Evolutionary conservation across 2,329 filamentous ascomycete species (phyloP).

Genomic region (Ilyonectria mors-panacis): DNA sequence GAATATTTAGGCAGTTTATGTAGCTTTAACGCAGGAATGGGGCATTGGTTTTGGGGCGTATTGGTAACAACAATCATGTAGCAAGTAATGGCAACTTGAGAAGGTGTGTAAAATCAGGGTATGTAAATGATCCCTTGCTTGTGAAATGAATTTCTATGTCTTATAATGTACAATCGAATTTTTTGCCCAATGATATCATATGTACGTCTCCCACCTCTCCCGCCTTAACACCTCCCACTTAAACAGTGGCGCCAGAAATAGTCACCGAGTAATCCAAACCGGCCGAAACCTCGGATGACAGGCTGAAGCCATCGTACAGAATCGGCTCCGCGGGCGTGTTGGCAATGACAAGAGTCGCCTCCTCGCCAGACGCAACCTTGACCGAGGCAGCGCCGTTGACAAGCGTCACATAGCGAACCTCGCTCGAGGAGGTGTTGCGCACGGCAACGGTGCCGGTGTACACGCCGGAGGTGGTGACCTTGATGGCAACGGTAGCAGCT

Average conservation of each 20-base stretch:
- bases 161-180: not conserved
- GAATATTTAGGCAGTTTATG: not conserved
- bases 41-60: no score
- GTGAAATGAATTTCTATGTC: not conserved
- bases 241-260: conserved; percentile 50
- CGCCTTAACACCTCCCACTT: not conserved
- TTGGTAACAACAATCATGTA: no score
- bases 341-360: conserved; percentile 62
- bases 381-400: conserved; percentile 54
- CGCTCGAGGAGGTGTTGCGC: conserved; percentile 43
- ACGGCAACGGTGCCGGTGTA: conserved; percentile 61
- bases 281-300: conserved; percentile 53
- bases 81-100: no score
- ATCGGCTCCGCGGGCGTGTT: conserved; percentile 62
- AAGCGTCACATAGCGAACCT: conserved; percentile 55
- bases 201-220: not conserved
- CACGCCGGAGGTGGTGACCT: conserved; percentile 53
- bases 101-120: not conserved
- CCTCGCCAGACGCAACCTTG: conserved; percentile 55
- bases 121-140: not conserved
- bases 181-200: not conserved
- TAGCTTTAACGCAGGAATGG: not conserved
- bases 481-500: conserved; percentile 48
- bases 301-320: conserved; percentile 60
- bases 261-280: conserved; percentile 58